Conservation (phyloP, 2,329 filamentous ascomycete species). For the Diplodia corticola region DNA sequence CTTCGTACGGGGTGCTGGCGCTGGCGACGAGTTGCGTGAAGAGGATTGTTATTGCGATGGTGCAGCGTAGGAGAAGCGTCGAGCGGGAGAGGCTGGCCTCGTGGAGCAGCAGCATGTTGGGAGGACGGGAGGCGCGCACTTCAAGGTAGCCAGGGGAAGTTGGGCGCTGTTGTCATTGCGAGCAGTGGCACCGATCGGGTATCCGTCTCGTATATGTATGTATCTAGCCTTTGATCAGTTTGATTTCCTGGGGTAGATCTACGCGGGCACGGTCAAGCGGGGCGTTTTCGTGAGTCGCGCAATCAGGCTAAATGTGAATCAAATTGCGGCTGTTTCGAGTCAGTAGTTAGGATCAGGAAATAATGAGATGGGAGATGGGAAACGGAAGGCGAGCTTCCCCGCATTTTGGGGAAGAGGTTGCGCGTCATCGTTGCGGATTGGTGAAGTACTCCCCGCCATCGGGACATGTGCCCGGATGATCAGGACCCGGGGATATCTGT, state of each 20-base stretch:
- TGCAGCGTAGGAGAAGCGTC: neutral
- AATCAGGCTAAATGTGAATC: slow-evolving; percentile 7
- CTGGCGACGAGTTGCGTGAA: neutral
- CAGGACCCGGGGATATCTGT: neutral
- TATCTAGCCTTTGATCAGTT: neutral
- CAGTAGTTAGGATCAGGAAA: slow-evolving; percentile 9
- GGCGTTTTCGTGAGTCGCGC: neutral
- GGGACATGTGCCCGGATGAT: neutral
- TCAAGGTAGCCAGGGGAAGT: neutral
- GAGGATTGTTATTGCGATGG: neutral
- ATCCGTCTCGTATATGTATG: neutral
- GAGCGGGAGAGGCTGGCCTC: neutral
- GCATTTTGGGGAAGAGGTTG: neutral
- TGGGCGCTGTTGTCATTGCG: neutral
- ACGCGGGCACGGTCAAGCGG: slow-evolving; percentile 12
- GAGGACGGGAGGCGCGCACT: no score
- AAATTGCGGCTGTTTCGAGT: slow-evolving; percentile 1
- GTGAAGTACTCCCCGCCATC: neutral
- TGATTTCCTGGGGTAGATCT: neutral
- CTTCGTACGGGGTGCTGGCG: neutral
- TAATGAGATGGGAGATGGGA: neutral
- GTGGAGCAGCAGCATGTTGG: neutral
- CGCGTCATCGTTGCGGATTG: neutral
- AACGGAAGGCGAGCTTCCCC: neutral
- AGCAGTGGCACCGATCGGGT: neutral